Evolutionary conservation across 495 filamentous ascomycete genomes (phyloP), one percentile per base, ranked within the genome.

Genomic region (Talaromyces nanjingensis): DNA sequence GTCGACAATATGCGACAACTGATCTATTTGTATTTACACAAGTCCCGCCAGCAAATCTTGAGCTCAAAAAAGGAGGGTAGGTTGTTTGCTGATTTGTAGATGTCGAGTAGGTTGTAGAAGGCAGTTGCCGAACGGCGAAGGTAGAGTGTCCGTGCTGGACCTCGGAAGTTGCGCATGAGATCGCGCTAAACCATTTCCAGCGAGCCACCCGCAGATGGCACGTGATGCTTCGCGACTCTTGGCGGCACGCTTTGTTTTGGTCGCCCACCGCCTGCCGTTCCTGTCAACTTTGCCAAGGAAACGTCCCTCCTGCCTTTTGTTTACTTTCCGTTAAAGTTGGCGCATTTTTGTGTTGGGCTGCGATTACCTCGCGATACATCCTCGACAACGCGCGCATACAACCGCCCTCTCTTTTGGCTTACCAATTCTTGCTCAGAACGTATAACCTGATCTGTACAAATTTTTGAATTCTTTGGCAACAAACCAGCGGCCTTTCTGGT

Each of bases 251-350:
- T 49, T 49, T 49, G 45, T 49, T 49, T 49, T 49, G 45, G 6
- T 22, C 55, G 33, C 57, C n/a, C 49, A 79, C 76, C 77, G 77
- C 77, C 71, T 79, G 64, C 73, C 63, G 39, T 20, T 63, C 66
- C 7, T 1, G 68, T 64, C 54, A 47, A 62, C 18, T 27, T 47
- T 53, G 60, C 60, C 60, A 62, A 33, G 60, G 42, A 47, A 60
- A 31, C 59, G 59, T 34, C 25, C 11, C 20, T 29, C 27, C 16
- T 25, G 56, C 56, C 54, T 70, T 67, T 72, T 72, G 69, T 71
- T 74, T 71, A 71, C 67, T 65, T 69, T 24, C 37, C 37, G 33
- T 37, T 24, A 24, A 14, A 22, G 18, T 18, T 27, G 53, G 56
- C 16, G 56, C 56, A 59, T 59, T 59, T 59, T 37, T 59, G 56